phyloP scores from a whole-genome alignment of 2,329 filamentous ascomycete species.

The Claviceps capensis region DNA sequence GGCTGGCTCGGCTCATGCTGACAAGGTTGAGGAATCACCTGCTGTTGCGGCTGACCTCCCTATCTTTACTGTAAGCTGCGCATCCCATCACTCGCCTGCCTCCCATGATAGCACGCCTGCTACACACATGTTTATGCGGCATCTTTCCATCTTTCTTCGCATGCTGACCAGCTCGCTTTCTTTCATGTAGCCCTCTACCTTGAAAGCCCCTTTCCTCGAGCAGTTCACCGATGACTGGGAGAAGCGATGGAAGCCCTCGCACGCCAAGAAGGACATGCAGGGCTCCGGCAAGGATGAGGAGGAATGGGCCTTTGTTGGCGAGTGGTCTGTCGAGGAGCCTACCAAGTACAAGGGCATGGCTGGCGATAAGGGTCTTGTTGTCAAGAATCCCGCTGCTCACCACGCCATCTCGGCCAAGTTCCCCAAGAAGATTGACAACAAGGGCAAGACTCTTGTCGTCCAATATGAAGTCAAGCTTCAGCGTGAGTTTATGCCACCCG shows the following conservation, averaged over 20 bases:
- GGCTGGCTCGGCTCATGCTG: slow-evolving; percentile 55
- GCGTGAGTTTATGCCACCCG: slow-evolving; percentile 41
- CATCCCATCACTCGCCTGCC: no score
- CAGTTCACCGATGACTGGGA: slow-evolving; percentile 98
- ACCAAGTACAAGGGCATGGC: slow-evolving; percentile 79
- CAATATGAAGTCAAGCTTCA: slow-evolving; percentile 99
- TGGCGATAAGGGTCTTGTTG: slow-evolving; percentile 89
- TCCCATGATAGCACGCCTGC: neutral
- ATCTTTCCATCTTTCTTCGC: neutral
- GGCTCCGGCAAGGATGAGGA: slow-evolving; percentile 54
- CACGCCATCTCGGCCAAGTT: slow-evolving; percentile 99
- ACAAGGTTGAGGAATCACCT: slow-evolving; percentile 50
- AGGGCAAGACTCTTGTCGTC: slow-evolving; percentile 90
- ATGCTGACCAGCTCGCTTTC: slow-evolving; percentile 10
- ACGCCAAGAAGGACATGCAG: slow-evolving; percentile 81
- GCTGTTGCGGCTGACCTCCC: slow-evolving; percentile 54
- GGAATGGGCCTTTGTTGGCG: slow-evolving; percentile 20
- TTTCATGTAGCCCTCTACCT: slow-evolving; percentile 54
- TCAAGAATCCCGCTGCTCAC: slow-evolving; percentile 96
- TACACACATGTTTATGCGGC: neutral
- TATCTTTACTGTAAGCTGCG: slow-evolving; percentile 67
- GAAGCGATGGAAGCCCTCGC: slow-evolving; percentile 80
- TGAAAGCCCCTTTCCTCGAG: slow-evolving; percentile 93
- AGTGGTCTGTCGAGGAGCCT: slow-evolving; percentile 95
- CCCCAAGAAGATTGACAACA: slow-evolving; percentile 90